These are phyloP conservation scores for Neospermospora avenae DNA, from an alignment of 2,329 filamentous ascomycete genomes.

Conservation along the genomic window DNA sequence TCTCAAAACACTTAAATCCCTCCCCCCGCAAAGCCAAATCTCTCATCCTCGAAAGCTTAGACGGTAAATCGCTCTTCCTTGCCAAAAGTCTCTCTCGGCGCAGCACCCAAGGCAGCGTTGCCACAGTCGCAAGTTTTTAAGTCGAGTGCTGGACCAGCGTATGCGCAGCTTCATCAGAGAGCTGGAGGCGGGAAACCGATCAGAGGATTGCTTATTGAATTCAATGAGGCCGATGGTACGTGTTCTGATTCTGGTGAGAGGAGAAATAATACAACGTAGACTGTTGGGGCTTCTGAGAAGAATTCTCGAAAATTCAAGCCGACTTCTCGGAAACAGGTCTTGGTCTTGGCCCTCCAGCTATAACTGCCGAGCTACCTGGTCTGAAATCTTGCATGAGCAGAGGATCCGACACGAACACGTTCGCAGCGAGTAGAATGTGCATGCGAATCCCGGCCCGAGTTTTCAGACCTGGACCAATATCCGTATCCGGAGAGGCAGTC, in stretches of 20 bases:
- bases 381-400: background rate
- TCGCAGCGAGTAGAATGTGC: no score
- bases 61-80: constrained; percentile 14
- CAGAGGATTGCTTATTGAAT: constrained; percentile 20
- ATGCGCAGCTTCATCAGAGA: constrained; percentile 9
- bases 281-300: constrained; percentile 19
- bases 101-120: constrained; percentile 19
- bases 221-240: constrained; percentile 18
- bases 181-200: constrained; percentile 3
- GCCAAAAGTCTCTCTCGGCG: constrained; percentile 10
- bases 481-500: no score
- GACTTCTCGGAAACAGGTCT: background rate
- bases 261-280: no score
- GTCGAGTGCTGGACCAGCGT: constrained; percentile 12
- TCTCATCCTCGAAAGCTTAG: constrained; percentile 14
- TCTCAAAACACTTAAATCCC: constrained; percentile 20
- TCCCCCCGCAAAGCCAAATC: constrained; percentile 13
- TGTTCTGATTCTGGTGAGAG: background rate
- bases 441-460: no score
- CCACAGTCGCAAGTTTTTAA: constrained; percentile 20
- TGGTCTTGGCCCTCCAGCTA: background rate
- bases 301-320: constrained; percentile 12
- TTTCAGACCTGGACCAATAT: no score
- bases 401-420: no score
- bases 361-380: background rate